phyloP scores from a whole-genome alignment of 2,329 filamentous ascomycete genomes.

The Fusarium fujikuroi region DNA sequence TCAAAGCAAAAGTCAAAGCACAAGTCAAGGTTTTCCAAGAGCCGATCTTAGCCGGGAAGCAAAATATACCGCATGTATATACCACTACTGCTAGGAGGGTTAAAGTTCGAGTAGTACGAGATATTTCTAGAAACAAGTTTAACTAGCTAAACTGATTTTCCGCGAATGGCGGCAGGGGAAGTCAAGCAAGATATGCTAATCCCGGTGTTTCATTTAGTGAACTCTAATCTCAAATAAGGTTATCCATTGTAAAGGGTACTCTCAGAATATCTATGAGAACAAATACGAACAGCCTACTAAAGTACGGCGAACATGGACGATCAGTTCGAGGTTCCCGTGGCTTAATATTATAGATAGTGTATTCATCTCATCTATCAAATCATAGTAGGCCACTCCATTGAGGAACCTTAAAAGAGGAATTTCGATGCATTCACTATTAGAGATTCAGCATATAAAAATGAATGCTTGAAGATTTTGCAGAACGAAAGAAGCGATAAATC shows the following conservation, averaged over 20 bases:
- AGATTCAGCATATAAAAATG: rapidly evolving
- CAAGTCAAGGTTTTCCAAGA: too few relatives aligned
- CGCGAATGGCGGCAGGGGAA: not conserved
- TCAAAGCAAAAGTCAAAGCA: too few relatives aligned
- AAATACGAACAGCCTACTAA: not conserved
- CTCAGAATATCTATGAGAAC: not conserved
- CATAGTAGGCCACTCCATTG: not conserved
- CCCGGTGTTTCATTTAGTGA: not conserved
- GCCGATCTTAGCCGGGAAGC: not conserved
- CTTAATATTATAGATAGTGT: not conserved
- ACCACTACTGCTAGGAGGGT: not conserved
- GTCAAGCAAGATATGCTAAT: not conserved
- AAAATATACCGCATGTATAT: not conserved
- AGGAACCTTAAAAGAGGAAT: rapidly evolving
- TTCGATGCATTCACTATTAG: rapidly evolving
- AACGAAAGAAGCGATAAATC: rapidly evolving
- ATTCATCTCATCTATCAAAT: not conserved
- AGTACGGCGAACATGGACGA: too few relatives aligned
- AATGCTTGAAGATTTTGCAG: rapidly evolving
- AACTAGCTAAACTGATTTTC: not conserved
- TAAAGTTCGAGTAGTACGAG: not conserved
- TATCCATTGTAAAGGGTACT: not conserved
- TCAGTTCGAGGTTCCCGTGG: not conserved
- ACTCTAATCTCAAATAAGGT: not conserved
- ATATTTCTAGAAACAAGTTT: not conserved